Base-by-base conservation (phyloP, 257 asterid genomes). In the Cynanchum wilfordii region DNA sequence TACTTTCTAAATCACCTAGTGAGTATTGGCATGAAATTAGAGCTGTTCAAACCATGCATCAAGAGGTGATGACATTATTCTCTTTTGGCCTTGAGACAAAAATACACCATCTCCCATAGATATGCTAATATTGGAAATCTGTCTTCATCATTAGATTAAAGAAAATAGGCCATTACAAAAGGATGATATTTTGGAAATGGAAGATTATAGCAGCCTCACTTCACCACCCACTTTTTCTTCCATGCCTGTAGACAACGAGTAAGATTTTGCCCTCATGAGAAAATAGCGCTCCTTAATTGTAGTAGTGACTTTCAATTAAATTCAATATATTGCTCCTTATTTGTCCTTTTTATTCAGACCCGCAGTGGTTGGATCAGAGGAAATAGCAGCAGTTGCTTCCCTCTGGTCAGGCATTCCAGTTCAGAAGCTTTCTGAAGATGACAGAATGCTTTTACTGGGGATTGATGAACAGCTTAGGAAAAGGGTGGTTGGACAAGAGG, bases 401-500 rank as follows among this genome's bases (percentile, higher is more conserved):
- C 82, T 91, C 22, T 87, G 93, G 90, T 85, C 99, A 54, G 99
- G 98, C 49, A 87, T 94, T 82, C 99, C 99, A 10, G 95, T 91
- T 68, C 85, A 83, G 65, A 89, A 94, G 74, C 90, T 94, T 76
- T 87, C 93, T 40, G 91, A 88, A 72, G 99, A 94, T 44, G 98
- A 91, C 75, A 85, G 97, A 76, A 78, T 79, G 87, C 89, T 87
- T 78, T 87, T 94, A 62, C 76, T 90, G 62, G 85, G 95, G 77
- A 97, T 94, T 66, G 85, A 90, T 70, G 96, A 90, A 80, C 93
- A 85, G 80, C 97, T 94, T 49, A 94, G 83, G 81, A 94, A 88
- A 84, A 88, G 99, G 78, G 99, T 94, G 68, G 78, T 94, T 79
- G 99, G 99, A 72, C 99, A 94, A 87, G 95, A 94, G 77, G 99